Evolutionary conservation across 345 rosid species (phyloP), one percentile per base, ranked within the genome.

Genomic region (Aethionema arabicum): DNA sequence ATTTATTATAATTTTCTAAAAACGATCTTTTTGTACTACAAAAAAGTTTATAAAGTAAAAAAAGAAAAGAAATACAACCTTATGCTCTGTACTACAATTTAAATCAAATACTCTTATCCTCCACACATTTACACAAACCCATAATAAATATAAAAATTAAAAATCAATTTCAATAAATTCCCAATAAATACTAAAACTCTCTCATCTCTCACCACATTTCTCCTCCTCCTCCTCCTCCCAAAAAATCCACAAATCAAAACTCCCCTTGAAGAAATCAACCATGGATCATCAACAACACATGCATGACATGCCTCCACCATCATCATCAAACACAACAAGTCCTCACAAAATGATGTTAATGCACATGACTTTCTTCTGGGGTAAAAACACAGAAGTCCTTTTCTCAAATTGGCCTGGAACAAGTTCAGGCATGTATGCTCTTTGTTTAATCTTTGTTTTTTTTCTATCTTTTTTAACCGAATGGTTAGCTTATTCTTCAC

Each of bases 391-490:
- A 11, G 74, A 77, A 69, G 65, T 91, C 65, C 85, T 85, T 59
- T 88, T 91, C 76, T 48, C 78, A 6, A 82, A 87, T 9, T 91
- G 98, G 98, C 98, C 98, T 0, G 92, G 88, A 60, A 70, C 77
- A 8, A 76, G 66, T 73, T 33, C 77, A 3, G 80, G 79, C 63
- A 91, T 85, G 98, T 91, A 91, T 43, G 86, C 84, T 0, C 27
- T 80, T 43, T 86, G 88, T 7, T 56, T 88, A 67, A 29, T 82
- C 39, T 82, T 88, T 16, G 83, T 91, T 11, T 85, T 87, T 64
- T 37, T 53, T 6, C 75, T 87, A 4, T 80, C 93, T 2, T 32
- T 85, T 13, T 27, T 83, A 8, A 77, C 78, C 21, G 98, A 91
- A 74, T 79, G 77, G 75, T 67, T 91, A 38, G 60, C 68, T 27